Base-by-base conservation (phyloP, 257 asterid species). In the Coffea eugenioides region DNA sequence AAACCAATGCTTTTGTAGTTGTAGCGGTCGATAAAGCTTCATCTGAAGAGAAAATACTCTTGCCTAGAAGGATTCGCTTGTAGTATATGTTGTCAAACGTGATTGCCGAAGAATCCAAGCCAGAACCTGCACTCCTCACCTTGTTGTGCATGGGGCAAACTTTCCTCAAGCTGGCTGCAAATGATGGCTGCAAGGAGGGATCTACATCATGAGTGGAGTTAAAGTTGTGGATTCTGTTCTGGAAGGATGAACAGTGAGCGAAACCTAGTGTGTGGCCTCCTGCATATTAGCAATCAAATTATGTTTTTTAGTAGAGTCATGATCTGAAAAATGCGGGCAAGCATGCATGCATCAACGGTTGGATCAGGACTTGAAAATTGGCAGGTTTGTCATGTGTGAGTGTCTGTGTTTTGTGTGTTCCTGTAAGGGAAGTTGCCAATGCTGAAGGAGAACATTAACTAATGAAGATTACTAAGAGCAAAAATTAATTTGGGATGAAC, bases 261-360 rank as follows among this genome's bases (percentile, higher is more conserved):
- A 94, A 94, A 12, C 97, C 98, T 1, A 92, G 90, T 3, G 96
- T 94, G 82, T 94, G 98, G 6, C 97, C 98, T 85, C 98, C 97
- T 94, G 87, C 75, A 84, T 34, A n/a, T 62, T 62, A 21, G 23
- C 23, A 8, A 8, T 59, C 31, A 59, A 59, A 6, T 48, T 48
- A n/a, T 1, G 18, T 14, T 62, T 18, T 20, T 57, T 18, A n/a
- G n/a, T 57, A 57, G 25, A 5, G 64, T 23, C 23, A 20, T 21
- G 61, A 54, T 54, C 5, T 54, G 23, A 54, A 18, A 39, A 39
- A 1, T 39, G 4, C 43, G 43, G 43, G 43, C 43, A 39, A 2
- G 43, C 43, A 39, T 39, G 43, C 43, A 39, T 39, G 4, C 2
- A 39, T 4, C 43, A 39, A 39, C 43, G 4, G 43, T 39, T 39